These are phyloP conservation scores for Populus euphratica DNA, from an alignment of 345 rosid genomes.

Conservation along the genomic window DNA sequence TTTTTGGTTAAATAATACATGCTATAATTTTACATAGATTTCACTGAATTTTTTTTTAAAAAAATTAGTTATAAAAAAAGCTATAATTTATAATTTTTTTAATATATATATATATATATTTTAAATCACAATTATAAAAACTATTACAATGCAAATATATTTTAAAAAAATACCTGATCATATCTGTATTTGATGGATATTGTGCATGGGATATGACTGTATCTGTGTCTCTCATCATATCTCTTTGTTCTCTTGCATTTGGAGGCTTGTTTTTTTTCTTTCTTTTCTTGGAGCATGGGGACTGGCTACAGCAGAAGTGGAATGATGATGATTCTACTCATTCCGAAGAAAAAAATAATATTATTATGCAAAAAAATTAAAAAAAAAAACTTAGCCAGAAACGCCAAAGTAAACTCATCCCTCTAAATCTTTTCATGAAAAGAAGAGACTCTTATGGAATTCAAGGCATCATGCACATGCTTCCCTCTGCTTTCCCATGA, in stretches of 20 bases:
- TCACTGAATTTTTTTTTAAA: too few species aligned
- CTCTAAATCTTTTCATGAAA: slow-evolving; percentile 57
- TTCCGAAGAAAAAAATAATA: slow-evolving; percentile 21
- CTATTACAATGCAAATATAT: too few species aligned
- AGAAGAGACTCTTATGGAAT: slow-evolving; percentile 54
- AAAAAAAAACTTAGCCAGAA: slow-evolving; percentile 12
- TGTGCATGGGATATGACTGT: slow-evolving; percentile 24
- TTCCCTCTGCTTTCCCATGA: slow-evolving; percentile 35
- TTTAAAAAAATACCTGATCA: too few species aligned
- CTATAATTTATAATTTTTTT: too few species aligned
- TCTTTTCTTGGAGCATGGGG: not conserved
- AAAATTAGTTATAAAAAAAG: too few species aligned
- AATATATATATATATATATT: too few species aligned
- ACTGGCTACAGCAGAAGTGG: slow-evolving; percentile 12
- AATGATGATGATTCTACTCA: slow-evolving; percentile 24
- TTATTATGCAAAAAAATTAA: not conserved
- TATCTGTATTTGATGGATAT: not conserved
- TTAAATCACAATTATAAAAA: too few species aligned
- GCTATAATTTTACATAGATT: too few species aligned
- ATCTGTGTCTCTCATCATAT: not conserved
- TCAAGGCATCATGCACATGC: slow-evolving; percentile 69
- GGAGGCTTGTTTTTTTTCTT: slow-evolving; percentile 20
- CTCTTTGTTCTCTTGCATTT: slow-evolving; percentile 28
- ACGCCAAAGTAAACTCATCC: slow-evolving; percentile 41
- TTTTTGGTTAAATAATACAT: too few species aligned